Conservation (phyloP, 805 yeast genomes). For the Starmerella vaccinii region DNA sequence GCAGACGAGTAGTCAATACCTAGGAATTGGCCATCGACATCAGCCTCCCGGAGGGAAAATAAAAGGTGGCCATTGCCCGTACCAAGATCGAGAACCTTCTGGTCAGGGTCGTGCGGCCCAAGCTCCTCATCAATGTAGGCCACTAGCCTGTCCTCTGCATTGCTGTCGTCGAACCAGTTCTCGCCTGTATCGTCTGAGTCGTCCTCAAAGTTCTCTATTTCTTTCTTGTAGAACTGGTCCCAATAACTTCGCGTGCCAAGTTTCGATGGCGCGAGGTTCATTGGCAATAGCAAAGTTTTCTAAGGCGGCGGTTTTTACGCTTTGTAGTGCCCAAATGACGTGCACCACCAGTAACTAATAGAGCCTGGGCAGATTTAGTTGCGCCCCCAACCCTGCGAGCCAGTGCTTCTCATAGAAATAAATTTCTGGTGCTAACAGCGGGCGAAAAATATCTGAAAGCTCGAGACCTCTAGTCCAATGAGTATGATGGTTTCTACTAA, state of each 20-base stretch:
- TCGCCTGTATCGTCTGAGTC: constrained; percentile 87
- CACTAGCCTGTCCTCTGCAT: constrained; percentile 79
- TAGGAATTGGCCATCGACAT: constrained; percentile 44
- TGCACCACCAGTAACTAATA: too few species aligned
- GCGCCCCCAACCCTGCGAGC: too few species aligned
- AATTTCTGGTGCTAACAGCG: too few species aligned
- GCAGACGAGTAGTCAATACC: constrained; percentile 84
- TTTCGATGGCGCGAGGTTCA: constrained; percentile 31
- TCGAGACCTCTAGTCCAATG: too few species aligned
- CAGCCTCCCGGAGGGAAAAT: constrained; percentile 57
- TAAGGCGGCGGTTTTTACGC: too few species aligned
- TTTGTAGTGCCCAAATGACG: too few species aligned
- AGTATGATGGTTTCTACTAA: too few species aligned
- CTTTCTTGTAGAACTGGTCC: constrained; percentile 76
- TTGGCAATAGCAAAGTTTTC: neutral
- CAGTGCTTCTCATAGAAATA: too few species aligned
- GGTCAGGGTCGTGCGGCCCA: constrained; percentile 20
- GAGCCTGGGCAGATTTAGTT: too few species aligned
- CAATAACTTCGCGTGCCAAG: constrained; percentile 85
- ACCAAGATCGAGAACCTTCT: constrained; percentile 65
- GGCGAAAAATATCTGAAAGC: too few species aligned
- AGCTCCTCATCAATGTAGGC: constrained; percentile 50
- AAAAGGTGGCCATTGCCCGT: constrained; percentile 93
- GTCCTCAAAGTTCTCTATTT: constrained; percentile 56
- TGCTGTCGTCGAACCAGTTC: constrained; percentile 93